Conservation (phyloP, 192 early-diverging fungal species). For the Thoreauomyces humboldtii region DNA sequence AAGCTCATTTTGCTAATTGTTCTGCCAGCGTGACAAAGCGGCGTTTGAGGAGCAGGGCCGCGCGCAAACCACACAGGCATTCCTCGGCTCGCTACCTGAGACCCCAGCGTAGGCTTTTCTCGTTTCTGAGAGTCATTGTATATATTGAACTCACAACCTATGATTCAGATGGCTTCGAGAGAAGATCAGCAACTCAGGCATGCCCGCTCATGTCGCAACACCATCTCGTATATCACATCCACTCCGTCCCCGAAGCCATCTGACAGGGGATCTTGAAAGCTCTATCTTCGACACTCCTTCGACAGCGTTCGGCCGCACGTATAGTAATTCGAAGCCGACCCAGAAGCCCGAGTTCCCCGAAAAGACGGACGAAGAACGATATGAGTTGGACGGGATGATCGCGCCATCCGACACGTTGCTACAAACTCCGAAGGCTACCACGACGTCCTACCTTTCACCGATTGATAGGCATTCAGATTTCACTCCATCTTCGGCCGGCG, state of each 20-base stretch:
- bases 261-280: background rate
- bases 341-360: no score
- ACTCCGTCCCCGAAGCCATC: background rate
- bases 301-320: background rate
- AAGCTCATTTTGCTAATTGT: background rate
- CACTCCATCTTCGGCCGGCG: background rate
- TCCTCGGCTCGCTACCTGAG: constrained; percentile 14
- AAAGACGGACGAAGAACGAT: background rate
- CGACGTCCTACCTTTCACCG: background rate
- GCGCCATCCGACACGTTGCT: background rate
- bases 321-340: background rate
- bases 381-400: constrained; percentile 4
- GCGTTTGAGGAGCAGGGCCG: background rate
- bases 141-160: background rate
- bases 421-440: constrained; percentile 1
- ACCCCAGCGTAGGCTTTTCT: constrained; percentile 19
- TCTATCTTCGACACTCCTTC: background rate
- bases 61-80: background rate
- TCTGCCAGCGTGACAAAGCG: constrained; percentile 6
- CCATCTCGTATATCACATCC: background rate
- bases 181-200: background rate
- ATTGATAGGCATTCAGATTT: background rate
- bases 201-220: background rate
- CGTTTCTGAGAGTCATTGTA: background rate
- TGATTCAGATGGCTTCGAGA: constrained; percentile 14